Base-by-base conservation (phyloP, 1,139 yeast species). In the Hanseniaspora uvarum region DNA sequence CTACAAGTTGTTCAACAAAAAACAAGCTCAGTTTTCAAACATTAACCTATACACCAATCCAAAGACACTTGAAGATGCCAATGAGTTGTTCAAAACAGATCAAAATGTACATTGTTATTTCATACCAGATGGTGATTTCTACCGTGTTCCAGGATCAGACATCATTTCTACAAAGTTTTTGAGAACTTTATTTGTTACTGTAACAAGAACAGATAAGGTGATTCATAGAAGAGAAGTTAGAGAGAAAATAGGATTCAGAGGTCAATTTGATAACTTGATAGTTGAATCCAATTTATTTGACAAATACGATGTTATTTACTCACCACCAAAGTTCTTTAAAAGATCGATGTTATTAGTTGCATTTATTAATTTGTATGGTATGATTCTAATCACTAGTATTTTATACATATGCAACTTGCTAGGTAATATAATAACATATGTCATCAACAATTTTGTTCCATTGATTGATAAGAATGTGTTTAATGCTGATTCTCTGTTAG, bases 101-200 rank as follows among this genome's bases (percentile, higher is more conserved):
- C 68, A 73, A 0, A 57, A 63, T 2, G 65, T 72, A 0, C 69
- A 70, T 40, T 80, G 83, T 2, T 74, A 71, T 51, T 85, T 84
- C 63, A 77, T 83, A 2, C 87, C 87, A 0, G 82, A 86, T 67
- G 98, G 99, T 2, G 72, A 72, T 48, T 83, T 78, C 62, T 80
- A 88, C 38, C 77, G 98, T 54, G 98, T 89, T 0, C 98, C 98
- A 0, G 83, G 79, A 56, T 77, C 78, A 58, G 96, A 88, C 63
- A 80, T 81, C 10, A 79, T 84, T 26, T 79, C 94, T 0, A 72
- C 88, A 58, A 76, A 73, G 47, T 79, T 74, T 59, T 76, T 83
- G 37, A 80, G 77, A 60, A 75, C 76, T 51, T 68, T 88, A 58
- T 92, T 94, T 68, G 82, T 86, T 4, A 79, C 86, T 0, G 97